Conservation (phyloP, 2,329 filamentous ascomycete species). For the Fusarium sp. region DNA sequence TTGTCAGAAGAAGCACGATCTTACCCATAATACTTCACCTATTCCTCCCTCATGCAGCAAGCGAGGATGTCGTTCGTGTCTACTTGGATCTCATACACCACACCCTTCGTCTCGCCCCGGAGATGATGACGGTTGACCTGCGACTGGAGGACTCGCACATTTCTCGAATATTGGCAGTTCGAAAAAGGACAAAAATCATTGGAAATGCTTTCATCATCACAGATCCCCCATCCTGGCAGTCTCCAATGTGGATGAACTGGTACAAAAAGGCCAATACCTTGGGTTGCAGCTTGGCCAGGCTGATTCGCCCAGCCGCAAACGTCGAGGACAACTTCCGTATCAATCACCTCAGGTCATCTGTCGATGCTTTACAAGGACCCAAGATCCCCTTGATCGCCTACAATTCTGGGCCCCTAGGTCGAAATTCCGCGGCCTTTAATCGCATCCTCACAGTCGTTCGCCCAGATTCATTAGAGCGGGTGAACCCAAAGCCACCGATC, state of each 20-base stretch:
- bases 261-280: slow-evolving; percentile 69
- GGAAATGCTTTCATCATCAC: slow-evolving; percentile 62
- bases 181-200: slow-evolving; percentile 71
- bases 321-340: slow-evolving; percentile 74
- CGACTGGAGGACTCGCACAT: slow-evolving; percentile 65
- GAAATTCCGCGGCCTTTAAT: slow-evolving; percentile 75
- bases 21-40: slow-evolving; percentile 69
- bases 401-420: slow-evolving; percentile 72
- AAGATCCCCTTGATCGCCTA: slow-evolving; percentile 70
- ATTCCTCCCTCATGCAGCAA: slow-evolving; percentile 45
- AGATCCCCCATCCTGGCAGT: slow-evolving; percentile 65
- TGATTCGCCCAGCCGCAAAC: slow-evolving; percentile 67
- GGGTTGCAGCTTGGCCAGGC: slow-evolving; percentile 71
- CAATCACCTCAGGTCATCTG: slow-evolving; percentile 63
- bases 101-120: slow-evolving; percentile 70
- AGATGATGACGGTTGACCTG: slow-evolving; percentile 73
- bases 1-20: slow-evolving; percentile 72
- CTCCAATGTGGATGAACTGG: slow-evolving; percentile 63
- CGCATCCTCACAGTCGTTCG: slow-evolving; percentile 70
- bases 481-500: slow-evolving; percentile 38
- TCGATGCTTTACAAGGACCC: slow-evolving; percentile 55
- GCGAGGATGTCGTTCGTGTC: slow-evolving; percentile 37
- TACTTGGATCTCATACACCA: slow-evolving; percentile 71
- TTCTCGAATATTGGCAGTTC: slow-evolving; percentile 60
- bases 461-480: slow-evolving; percentile 51